These are phyloP conservation scores for Capillidium rhysosporum DNA, from an alignment of 371 early-diverging fungal genomes.

Conservation along the genomic window DNA sequence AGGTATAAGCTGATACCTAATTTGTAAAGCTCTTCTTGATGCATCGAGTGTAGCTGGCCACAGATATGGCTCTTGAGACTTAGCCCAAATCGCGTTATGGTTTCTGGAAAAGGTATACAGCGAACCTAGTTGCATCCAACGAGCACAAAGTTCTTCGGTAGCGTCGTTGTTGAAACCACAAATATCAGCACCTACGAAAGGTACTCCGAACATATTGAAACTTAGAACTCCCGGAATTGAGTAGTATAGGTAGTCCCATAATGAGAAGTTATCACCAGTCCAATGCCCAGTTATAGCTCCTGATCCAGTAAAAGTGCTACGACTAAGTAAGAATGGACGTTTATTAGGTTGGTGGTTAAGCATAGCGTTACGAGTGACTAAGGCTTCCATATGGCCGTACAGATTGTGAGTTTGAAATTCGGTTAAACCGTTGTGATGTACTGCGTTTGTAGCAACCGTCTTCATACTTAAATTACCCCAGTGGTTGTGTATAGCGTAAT, in stretches of 20 bases:
- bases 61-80: conserved; percentile 37
- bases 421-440: conserved; percentile 25
- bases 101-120: conserved; percentile 55
- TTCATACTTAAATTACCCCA: conserved; percentile 21
- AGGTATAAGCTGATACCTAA: conserved; percentile 38
- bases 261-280: conserved; percentile 40
- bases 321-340: conserved; percentile 47
- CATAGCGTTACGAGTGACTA: conserved; percentile 23
- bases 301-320: conserved; percentile 44
- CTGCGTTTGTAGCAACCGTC: conserved; percentile 30
- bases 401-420: conserved; percentile 43
- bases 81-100: conserved; percentile 30
- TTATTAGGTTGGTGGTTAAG: conserved; percentile 13
- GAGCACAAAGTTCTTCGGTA: conserved; percentile 28
- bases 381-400: conserved; percentile 34
- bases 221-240: conserved; percentile 31
- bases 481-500: conserved; percentile 25
- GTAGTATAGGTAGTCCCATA: conserved; percentile 25
- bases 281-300: conserved; percentile 42
- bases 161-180: conserved; percentile 39
- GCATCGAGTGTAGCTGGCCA: conserved; percentile 22
- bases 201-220: conserved; percentile 43
- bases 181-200: conserved; percentile 39
- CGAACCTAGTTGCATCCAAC: conserved; percentile 51
- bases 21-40: conserved; percentile 22